Evolutionary conservation across 2,329 filamentous ascomycete species (phyloP), one percentile per base, ranked within the genome.

Genomic region (Talaromyces sp.): DNA sequence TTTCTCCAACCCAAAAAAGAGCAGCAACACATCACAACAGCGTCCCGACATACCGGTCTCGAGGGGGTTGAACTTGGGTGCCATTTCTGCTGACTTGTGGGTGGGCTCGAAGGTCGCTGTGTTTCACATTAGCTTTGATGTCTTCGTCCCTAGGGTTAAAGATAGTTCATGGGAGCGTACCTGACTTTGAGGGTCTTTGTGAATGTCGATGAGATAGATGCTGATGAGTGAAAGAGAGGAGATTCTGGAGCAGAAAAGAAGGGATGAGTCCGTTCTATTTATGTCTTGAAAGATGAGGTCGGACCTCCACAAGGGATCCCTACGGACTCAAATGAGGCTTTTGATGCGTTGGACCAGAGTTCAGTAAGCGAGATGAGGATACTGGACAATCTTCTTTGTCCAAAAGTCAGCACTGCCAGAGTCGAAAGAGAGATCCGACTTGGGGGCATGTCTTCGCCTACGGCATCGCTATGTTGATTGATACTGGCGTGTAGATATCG

Each of bases 31-130:
- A 21, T 37, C 28, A 28, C 28, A 5, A 42, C 2, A 55, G 3
- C 8, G 8, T 21, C 16, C 16, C 16, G 9, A 48, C 62, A 60
- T 63, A 60, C 62, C 57, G 42, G 62, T 60, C n/a, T 63, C 57
- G 28, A 48, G 21, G 8, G 62, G 57, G 31, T 63, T 60, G 57
- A 57, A 39, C 31, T 59, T 25, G 2, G 62, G 62, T 50, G 62
- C 55, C 62, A 63, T 63, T 42, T 63, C n/a, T 44, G 54, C 54
- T 57, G 18, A 23, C 9, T 3, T 52, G 5, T 18, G 48, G 14
- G 11, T 12, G 31, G n/a, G 5, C 35, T 33, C 3, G 21, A 18
- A 33, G 33, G 11, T 35, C 50, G 50, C 50, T 54, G 2, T 54
- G 28, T 54, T 54, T 23, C 50, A 14, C 9, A 35, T 54, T 12